phyloP scores from a whole-genome alignment of 139 green algal genomes.

The Micromonas commoda region DNA sequence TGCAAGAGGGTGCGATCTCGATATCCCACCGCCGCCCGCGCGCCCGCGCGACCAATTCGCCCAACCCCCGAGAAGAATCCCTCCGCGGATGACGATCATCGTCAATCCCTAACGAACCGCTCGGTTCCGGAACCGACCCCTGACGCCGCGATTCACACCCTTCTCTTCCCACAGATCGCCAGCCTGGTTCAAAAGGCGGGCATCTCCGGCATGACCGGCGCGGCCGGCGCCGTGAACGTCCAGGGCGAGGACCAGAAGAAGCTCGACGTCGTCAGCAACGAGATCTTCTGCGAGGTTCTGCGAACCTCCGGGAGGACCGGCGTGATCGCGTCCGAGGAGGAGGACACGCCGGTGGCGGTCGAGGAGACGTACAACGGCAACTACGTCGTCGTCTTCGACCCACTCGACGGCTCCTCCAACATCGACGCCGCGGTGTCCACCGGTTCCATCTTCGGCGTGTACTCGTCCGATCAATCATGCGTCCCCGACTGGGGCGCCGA shows the following conservation, averaged over 20 bases:
- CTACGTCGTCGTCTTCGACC: constrained; percentile 98
- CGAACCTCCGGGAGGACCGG: constrained; percentile 66
- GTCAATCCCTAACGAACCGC: too few species aligned
- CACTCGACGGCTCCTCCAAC: constrained; percentile 97
- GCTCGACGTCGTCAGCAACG: constrained; percentile 98
- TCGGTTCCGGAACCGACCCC: too few species aligned
- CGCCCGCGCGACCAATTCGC: too few species aligned
- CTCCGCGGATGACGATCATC: too few species aligned
- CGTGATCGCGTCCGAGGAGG: constrained; percentile 93
- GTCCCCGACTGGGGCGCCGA: constrained; percentile 28
- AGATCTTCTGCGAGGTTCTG: constrained; percentile 93
- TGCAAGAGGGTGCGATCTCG: too few species aligned
- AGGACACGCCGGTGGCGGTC: constrained; percentile 89
- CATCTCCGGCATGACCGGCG: constrained; percentile 85
- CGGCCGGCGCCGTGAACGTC: constrained; percentile 45
- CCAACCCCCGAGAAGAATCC: too few species aligned
- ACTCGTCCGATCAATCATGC: constrained; percentile 38
- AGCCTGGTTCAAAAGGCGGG: constrained; percentile 82
- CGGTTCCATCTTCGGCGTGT: constrained; percentile 96
- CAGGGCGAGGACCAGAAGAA: constrained; percentile 99
- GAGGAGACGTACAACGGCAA: constrained; percentile 95
- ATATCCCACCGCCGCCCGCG: too few species aligned
- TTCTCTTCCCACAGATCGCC: too few species aligned
- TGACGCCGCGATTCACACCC: too few species aligned
- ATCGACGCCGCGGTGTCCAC: constrained; percentile 90